Evolutionary conservation across 495 filamentous ascomycete genomes (phyloP).

Genomic region (Aspergillus homomorphus): DNA sequence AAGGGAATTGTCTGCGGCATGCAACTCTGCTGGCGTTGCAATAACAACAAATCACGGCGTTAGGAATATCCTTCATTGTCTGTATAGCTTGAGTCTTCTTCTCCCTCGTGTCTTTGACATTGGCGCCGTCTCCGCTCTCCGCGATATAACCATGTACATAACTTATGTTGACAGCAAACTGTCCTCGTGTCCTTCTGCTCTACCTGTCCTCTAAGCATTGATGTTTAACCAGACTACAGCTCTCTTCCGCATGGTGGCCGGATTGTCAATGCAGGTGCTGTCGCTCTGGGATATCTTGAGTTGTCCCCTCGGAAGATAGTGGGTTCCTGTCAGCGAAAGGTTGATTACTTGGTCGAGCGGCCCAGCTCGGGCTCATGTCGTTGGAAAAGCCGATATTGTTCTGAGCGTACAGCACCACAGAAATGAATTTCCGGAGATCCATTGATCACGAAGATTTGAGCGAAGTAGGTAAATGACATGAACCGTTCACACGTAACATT

Average conservation of each 20-base stretch:
- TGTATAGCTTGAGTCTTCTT: slow-evolving; percentile 13
- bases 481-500: slow-evolving; percentile 11
- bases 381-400: neutral
- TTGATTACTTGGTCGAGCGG: neutral
- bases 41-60: slow-evolving; percentile 11
- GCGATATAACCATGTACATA: slow-evolving; percentile 14
- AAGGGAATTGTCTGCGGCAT: slow-evolving; percentile 9
- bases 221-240: neutral
- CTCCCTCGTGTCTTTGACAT: slow-evolving; percentile 5
- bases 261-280: no score
- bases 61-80: slow-evolving; percentile 10
- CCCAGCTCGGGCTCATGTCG: neutral
- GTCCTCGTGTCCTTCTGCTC: neutral
- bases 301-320: neutral
- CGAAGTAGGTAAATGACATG: slow-evolving; percentile 11
- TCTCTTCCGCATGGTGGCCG: neutral
- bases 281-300: no score
- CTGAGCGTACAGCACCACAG: neutral
- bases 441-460: neutral
- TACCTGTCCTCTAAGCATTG: neutral
- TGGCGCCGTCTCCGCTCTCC: neutral
- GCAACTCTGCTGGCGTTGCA: neutral
- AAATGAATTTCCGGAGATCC: neutral
- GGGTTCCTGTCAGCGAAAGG: neutral
- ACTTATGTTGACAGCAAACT: neutral